phyloP scores from a whole-genome alignment of 345 rosid genomes.

The Brassica nigra region DNA sequence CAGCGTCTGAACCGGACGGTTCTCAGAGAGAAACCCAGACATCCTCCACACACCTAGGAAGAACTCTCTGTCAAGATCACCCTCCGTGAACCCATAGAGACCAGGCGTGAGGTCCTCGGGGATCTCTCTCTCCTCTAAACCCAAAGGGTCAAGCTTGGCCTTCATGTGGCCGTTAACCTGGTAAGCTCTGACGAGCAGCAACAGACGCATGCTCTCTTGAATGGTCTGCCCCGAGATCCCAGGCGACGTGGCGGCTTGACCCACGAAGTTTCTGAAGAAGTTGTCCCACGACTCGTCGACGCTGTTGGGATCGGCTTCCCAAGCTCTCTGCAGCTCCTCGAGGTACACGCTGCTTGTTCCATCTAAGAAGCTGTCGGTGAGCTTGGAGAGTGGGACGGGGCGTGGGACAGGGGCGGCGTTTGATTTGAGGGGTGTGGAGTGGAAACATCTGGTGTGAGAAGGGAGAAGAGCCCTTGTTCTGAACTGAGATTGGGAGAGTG shows the following conservation, averaged over 20 bases:
- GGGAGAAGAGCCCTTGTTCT: constrained; percentile 48
- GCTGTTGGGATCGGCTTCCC: constrained; percentile 77
- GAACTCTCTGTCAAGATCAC: constrained; percentile 79
- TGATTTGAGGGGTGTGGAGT: constrained; percentile 53
- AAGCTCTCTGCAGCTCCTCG: constrained; percentile 77
- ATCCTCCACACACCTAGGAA: constrained; percentile 82
- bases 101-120: constrained; percentile 71
- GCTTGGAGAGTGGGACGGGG: constrained; percentile 74
- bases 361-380: constrained; percentile 76
- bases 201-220: constrained; percentile 83
- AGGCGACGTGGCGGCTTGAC: constrained; percentile 69
- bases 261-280: constrained; percentile 77
- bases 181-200: constrained; percentile 77
- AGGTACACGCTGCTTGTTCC: constrained; percentile 79
- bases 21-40: constrained; percentile 81
- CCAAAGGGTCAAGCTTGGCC: constrained; percentile 76
- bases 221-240: constrained; percentile 88
- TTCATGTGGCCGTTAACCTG: constrained; percentile 92
- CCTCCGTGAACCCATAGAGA: constrained; percentile 67
- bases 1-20: constrained; percentile 81
- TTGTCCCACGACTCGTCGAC: constrained; percentile 91
- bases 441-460: constrained; percentile 51
- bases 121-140: constrained; percentile 63
- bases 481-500: constrained; percentile 56
- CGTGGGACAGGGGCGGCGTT: constrained; percentile 70